Evolutionary conservation across 1,139 yeast genomes (phyloP).

Genomic region (Saccharomyces hybrid): DNA sequence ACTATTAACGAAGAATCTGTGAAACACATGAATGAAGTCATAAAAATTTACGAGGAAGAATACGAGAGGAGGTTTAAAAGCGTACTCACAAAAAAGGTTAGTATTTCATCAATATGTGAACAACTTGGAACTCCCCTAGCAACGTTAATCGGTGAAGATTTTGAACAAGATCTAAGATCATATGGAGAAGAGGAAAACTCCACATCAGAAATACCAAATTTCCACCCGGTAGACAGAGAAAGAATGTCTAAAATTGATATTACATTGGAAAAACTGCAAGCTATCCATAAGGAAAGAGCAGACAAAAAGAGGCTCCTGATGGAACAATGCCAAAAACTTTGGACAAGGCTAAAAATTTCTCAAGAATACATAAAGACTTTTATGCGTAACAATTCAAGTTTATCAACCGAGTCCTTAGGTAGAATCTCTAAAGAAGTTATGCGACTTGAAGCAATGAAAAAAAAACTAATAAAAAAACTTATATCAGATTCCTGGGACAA

Average conservation of each 20-base stretch:
- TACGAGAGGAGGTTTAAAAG: slow-evolving; percentile 9
- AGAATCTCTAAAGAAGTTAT: slow-evolving; percentile 44
- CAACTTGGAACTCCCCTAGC: not conserved
- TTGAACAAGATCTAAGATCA: not conserved
- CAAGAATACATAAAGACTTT: slow-evolving; percentile 34
- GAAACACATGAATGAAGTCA: slow-evolving; percentile 9
- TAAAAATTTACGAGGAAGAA: slow-evolving; percentile 15
- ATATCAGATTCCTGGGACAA: slow-evolving; percentile 53
- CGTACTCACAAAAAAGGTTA: not conserved
- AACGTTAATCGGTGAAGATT: not conserved
- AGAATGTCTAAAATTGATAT: slow-evolving; percentile 9
- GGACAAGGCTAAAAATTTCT: slow-evolving; percentile 46
- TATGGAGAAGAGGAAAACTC: not conserved
- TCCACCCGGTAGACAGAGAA: slow-evolving; percentile 8
- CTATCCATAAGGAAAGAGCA: slow-evolving; percentile 17
- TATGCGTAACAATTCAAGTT: slow-evolving; percentile 31
- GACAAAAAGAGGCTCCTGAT: slow-evolving; percentile 19
- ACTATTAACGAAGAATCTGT: slow-evolving; percentile 23
- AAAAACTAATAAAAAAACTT: slow-evolving; percentile 57
- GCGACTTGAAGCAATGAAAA: slow-evolving; percentile 52
- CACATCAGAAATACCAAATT: not conserved
- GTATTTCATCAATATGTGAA: not conserved
- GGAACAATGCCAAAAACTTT: slow-evolving; percentile 38
- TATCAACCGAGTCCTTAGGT: slow-evolving; percentile 24
- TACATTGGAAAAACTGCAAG: slow-evolving; percentile 14